Evolutionary conservation across 805 yeast species (phyloP).

Genomic region (Suhomyces prunicola): DNA sequence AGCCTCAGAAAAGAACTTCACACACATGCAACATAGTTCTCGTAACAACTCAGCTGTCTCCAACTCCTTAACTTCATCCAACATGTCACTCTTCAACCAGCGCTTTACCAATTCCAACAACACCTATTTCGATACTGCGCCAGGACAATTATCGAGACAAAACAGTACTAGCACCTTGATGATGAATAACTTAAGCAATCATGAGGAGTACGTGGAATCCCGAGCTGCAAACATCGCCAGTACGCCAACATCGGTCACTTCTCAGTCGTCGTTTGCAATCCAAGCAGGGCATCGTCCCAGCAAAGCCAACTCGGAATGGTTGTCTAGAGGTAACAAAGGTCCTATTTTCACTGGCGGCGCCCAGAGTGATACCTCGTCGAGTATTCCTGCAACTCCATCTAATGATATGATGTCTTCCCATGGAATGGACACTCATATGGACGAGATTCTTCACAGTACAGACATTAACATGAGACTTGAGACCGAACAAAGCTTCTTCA

Average conservation of each 20-base stretch:
- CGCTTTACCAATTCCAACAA: conserved; percentile 10
- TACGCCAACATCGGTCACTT: conserved; percentile 10
- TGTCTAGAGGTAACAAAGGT: background rate
- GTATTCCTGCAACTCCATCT: conserved; percentile 13
- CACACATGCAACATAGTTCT: conserved; percentile 8
- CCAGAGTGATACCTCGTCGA: conserved; percentile 5
- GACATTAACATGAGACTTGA: background rate
- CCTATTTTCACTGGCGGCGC: background rate
- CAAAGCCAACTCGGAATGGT: background rate
- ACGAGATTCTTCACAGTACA: background rate
- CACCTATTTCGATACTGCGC: conserved; percentile 20
- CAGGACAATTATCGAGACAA: conserved; percentile 8
- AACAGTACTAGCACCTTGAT: conserved; percentile 9
- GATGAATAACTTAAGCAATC: background rate
- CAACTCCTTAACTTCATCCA: conserved; percentile 20
- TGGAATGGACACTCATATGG: background rate
- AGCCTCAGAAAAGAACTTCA: conserved; percentile 14
- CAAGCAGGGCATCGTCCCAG: conserved; percentile 4
- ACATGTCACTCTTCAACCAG: conserved; percentile 21
- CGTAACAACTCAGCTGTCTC: conserved; percentile 2
- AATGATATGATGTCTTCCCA: conserved; percentile 11
- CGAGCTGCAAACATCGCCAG: background rate
- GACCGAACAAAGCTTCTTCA: conserved; percentile 9
- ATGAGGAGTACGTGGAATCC: background rate
- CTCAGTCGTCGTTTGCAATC: conserved; percentile 6